Base-by-base conservation (phyloP, 169 alveolate genomes). In the Plasmodium relictum region DNA sequence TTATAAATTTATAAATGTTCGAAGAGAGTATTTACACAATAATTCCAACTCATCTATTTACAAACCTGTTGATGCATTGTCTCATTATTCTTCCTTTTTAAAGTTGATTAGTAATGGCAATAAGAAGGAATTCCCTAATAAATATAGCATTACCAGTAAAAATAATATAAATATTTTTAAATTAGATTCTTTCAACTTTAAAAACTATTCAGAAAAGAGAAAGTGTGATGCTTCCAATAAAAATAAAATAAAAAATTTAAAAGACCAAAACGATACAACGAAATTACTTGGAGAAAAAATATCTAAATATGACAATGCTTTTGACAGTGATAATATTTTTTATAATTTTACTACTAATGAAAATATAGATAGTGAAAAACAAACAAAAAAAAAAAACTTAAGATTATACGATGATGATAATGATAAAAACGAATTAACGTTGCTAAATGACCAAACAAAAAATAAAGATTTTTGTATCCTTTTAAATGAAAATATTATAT, bases 381-480 rank as follows among this genome's bases (percentile, higher is more conserved):
- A 62, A 7, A 9, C 71, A 24, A 44, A 62, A 2, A 4, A 62
- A 1, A 62, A 20, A 24, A 7, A 2, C 9, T 14, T 16, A 56
- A 14, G 31, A 16, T 0, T 14, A 56, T 58, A 73, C 14, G 14
- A 65, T 65, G 73, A 37, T 31, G 73, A 44, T 45, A 48, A 48
- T 18, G 44, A 66, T 61, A 80, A 50, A 85, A 69, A 85, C 52
- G 85, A 85, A 26, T 69, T 85, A 69, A 85, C 16, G 22, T 69
- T 59, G 45, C 26, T 66, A 31, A 85, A 44, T 8, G 56, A 56
- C 0, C 69, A 85, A 52, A 3, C 58, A 37, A 18, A 20, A 7
- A 66, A 63, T 52, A 69, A 48, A 37, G 78, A 65, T 31, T 6
- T 65, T 4, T 9, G 72, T n/a, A 65, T 66, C 48, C 58, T 45